Evolutionary conservation across 176 grass and related monocot genomes (phyloP).

Genomic region (Metroxylon sagu): DNA sequence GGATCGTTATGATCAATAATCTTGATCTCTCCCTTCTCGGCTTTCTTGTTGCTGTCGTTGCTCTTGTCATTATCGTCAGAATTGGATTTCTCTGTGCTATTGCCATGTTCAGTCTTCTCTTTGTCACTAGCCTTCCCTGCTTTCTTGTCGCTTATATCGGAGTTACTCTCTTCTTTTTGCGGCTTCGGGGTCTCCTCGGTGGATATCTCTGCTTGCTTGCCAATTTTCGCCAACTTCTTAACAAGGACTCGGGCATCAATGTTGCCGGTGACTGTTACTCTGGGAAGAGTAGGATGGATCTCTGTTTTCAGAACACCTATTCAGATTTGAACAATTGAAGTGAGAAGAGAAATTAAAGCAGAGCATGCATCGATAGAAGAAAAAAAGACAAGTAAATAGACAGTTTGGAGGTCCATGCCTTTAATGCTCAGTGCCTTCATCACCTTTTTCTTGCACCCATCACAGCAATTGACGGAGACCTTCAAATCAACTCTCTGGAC

Average conservation of each 20-base stretch:
- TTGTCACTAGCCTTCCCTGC: slow-evolving; percentile 11
- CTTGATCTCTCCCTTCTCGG: neutral
- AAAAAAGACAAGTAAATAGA: neutral
- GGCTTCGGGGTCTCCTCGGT: slow-evolving; percentile 18
- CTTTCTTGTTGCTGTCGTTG: slow-evolving; percentile 9
- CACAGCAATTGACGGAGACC: slow-evolving; percentile 87
- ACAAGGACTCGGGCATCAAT: slow-evolving; percentile 52
- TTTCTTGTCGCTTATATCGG: slow-evolving; percentile 15
- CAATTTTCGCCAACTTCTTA: slow-evolving; percentile 59
- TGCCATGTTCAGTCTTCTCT: slow-evolving; percentile 9
- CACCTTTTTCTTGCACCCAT: slow-evolving; percentile 90
- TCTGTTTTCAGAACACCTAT: slow-evolving; percentile 72
- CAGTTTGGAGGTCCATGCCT: slow-evolving; percentile 19
- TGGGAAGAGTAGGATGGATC: slow-evolving; percentile 69
- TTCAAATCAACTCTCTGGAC: slow-evolving; percentile 85
- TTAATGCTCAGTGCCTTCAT: slow-evolving; percentile 73
- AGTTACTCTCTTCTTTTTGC: slow-evolving; percentile 8
- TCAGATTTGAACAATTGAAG: slow-evolving; percentile 4
- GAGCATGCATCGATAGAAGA: neutral
- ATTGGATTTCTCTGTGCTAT: neutral
- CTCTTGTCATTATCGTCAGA: too few relatives aligned
- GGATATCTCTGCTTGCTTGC: slow-evolving; percentile 58
- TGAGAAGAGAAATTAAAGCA: neutral
- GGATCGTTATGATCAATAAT: neutral
- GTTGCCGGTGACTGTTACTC: slow-evolving; percentile 64